Percentiles rank a stretch among this genome's conserved stretches.
Conservation (phyloP, 768 basidiomycete species). For the Boletus rex-veris region DNA sequence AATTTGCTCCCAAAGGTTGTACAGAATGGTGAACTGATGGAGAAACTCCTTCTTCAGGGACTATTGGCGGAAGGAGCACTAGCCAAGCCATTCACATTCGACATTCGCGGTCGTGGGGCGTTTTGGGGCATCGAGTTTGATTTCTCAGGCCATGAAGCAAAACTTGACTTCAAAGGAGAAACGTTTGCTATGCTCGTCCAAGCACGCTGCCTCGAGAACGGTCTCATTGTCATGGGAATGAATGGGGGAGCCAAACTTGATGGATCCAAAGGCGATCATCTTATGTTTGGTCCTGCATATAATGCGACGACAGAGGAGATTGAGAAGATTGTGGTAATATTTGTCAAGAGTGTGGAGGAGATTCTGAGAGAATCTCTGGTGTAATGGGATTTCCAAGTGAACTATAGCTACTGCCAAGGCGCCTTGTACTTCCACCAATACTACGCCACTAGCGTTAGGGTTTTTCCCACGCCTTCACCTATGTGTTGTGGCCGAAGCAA, state of each 20-base stretch:
- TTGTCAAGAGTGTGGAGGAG: slow-evolving; percentile 67
- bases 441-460: slow-evolving; percentile 6
- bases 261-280: slow-evolving; percentile 69
- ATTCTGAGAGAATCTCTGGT: slow-evolving; percentile 42
- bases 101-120: slow-evolving; percentile 79
- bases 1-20: slow-evolving; percentile 67
- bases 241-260: slow-evolving; percentile 64
- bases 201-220: slow-evolving; percentile 62
- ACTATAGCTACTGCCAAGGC: no score
- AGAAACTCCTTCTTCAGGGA: slow-evolving; percentile 50
- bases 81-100: slow-evolving; percentile 66
- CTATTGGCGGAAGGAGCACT: slow-evolving; percentile 53
- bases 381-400: not conserved
- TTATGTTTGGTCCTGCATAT: slow-evolving; percentile 77
- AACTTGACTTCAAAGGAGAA: slow-evolving; percentile 48
- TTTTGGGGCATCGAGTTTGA: slow-evolving; percentile 88
- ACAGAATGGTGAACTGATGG: slow-evolving; percentile 57
- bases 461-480: slow-evolving; percentile 32
- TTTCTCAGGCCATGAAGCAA: slow-evolving; percentile 44
- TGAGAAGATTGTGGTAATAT: slow-evolving; percentile 59
- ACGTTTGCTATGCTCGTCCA: slow-evolving; percentile 69
- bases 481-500: slow-evolving; percentile 18
- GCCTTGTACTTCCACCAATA: not conserved
- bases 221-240: slow-evolving; percentile 71
- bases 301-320: slow-evolving; percentile 70